Base-by-base conservation (phyloP, 2,329 filamentous ascomycete genomes). In the Calonectria pseudoreteaudii region DNA sequence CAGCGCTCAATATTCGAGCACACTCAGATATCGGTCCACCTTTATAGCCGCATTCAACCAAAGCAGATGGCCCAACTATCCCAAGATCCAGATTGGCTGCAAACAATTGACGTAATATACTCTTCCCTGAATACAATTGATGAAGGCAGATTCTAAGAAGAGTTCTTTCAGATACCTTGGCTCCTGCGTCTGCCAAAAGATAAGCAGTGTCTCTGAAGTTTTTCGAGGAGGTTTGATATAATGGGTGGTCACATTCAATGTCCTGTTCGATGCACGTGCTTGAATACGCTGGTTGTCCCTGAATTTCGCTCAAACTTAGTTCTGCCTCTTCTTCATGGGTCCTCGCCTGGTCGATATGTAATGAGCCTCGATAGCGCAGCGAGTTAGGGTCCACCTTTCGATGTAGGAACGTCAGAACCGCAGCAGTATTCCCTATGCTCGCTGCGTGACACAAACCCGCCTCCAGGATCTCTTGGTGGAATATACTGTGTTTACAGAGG, bases 371-470 rank as follows among this genome's bases (percentile, higher is more conserved):
- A 49, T 65, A 49, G 20, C 28, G 20, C 36, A 56, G 8, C 26
- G 68, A 60, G 38, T 66, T 66, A 3, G 67, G 53, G 20, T 69
- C 67, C 34, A 62, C 44, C 13, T 41, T 31, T 31, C 67, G 67
- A 7, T n/a, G 11, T 26, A 69, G 23, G 1, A 69, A 23, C 0
- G 31, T 41, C 23, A 53, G 50, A 18, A 62, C 67, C 13, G 53
- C 67, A 28, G 23, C 16, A 1, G n/a, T 14, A 10, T 52, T 38
- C 0, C 0, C 0, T 4, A 14, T 16, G 23, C n/a, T 16, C 31
- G 28, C 20, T 4, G 67, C 67, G 6, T 5, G 4, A 5, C 53
- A 69, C 41, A 69, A 36, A 5, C 28, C 67, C 0, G 53, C 41
- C 53, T 69, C 67, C 10, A 69, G 6, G 2, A 23, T n/a, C 53